phyloP scores from a whole-genome alignment of 345 rosid species.

The Populus nigra region DNA sequence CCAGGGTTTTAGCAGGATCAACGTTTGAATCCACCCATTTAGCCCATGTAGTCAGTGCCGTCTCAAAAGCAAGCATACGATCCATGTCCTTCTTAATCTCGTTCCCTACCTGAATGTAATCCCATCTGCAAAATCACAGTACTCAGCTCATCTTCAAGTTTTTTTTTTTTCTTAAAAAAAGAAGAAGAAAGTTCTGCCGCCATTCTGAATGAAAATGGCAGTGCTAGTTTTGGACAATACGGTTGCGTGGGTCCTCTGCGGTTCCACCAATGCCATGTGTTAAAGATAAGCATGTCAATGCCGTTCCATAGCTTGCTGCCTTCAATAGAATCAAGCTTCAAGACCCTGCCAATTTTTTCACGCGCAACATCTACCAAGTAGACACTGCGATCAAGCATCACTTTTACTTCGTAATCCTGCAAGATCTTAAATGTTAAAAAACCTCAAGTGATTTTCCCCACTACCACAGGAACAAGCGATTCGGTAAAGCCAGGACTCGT shows the following conservation, averaged over 20 bases:
- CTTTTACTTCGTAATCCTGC: conserved; percentile 44
- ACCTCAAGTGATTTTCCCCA: no score
- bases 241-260: conserved; percentile 57
- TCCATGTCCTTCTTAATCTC: conserved; percentile 51
- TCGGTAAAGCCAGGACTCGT: no score
- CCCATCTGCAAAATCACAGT: conserved; percentile 42
- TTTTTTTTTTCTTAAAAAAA: no score
- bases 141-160: not conserved
- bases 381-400: conserved; percentile 37
- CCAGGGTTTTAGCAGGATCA: conserved; percentile 40
- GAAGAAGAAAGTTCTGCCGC: not conserved
- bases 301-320: conserved; percentile 57
- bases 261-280: conserved; percentile 76
- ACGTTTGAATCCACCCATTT: conserved; percentile 54
- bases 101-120: conserved; percentile 42
- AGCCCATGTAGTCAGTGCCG: conserved; percentile 55
- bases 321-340: conserved; percentile 53
- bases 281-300: conserved; percentile 51
- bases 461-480: no score
- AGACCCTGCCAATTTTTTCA: conserved; percentile 45
- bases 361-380: conserved; percentile 51
- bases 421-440: not conserved
- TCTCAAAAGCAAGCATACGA: conserved; percentile 48
- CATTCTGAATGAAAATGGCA: not conserved
- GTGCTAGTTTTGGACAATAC: conserved; percentile 8